Percentiles rank a stretch among this genome's conserved stretches.
These are phyloP conservation scores for Pulveroboletus ravenelii DNA, from an alignment of 768 basidiomycete genomes.

Conservation along the genomic window DNA sequence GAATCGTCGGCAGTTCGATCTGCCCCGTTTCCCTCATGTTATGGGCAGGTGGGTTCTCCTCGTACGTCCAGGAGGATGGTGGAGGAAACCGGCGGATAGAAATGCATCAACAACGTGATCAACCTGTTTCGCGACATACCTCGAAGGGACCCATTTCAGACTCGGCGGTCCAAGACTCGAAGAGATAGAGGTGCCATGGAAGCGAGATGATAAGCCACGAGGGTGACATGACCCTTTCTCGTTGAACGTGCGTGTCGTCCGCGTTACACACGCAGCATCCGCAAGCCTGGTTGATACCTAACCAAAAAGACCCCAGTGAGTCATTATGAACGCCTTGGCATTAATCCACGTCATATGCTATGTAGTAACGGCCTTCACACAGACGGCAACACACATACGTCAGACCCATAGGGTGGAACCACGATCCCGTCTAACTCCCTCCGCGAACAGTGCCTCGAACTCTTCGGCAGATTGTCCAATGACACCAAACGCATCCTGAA, in stretches of 20 bases:
- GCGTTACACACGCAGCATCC: constrained; percentile 6
- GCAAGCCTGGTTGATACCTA: not conserved
- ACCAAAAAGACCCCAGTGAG: not conserved
- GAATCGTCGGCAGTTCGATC: constrained; percentile 8
- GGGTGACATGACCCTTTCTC: not conserved
- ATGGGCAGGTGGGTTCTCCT: not conserved
- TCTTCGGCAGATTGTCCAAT: constrained; percentile 78
- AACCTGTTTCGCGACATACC: not conserved
- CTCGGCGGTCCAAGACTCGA: not conserved
- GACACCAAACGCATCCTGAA: constrained; percentile 91
- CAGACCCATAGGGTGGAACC: constrained; percentile 12
- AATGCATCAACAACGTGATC: not conserved
- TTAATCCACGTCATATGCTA: constrained; percentile 2
- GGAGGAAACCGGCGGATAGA: not conserved
- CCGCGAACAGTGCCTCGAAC: constrained; percentile 73
- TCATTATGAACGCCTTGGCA: constrained; percentile 2
- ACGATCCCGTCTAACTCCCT: constrained; percentile 6
- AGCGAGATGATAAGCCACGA: constrained; percentile 4
- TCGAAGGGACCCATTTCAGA: not conserved
- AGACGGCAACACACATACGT: not conserved
- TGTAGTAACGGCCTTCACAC: not conserved
- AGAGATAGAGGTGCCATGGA: not conserved
- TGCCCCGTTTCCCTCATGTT: constrained; percentile 13
- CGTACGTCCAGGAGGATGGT: not conserved
- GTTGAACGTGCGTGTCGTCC: constrained; percentile 7